A percentile compares a stretch with the other conserved stretches of the same genome.
Conservation (phyloP, 2,329 filamentous ascomycete genomes). For the Zymoseptoria crescenta region DNA sequence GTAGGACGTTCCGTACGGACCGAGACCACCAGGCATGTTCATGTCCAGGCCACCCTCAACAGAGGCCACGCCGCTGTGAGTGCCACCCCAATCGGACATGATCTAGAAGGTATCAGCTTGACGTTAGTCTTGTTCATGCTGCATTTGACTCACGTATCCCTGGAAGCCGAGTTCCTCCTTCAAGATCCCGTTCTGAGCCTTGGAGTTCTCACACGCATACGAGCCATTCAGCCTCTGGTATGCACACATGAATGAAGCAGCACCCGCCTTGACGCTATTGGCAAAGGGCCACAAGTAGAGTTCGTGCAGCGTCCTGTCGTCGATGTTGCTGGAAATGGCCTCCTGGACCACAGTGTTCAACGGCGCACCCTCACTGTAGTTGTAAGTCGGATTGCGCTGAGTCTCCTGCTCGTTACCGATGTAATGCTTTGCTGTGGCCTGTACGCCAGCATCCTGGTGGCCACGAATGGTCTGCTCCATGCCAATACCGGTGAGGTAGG, state of each 20-base stretch:
- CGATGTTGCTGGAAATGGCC: slow-evolving; percentile 47
- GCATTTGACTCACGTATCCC: not conserved
- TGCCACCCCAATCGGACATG: slow-evolving; percentile 45
- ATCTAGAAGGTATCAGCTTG: not conserved
- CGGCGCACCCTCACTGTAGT: not conserved
- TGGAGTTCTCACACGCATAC: slow-evolving; percentile 53
- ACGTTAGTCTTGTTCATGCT: not conserved
- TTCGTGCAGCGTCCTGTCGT: slow-evolving; percentile 50
- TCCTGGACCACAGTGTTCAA: slow-evolving; percentile 1
- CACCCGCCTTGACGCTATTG: slow-evolving; percentile 42
- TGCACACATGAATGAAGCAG: slow-evolving; percentile 48
- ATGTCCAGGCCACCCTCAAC: slow-evolving; percentile 56
- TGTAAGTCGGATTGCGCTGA: slow-evolving; percentile 7
- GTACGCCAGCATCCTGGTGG: slow-evolving; percentile 22
- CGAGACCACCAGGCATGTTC: slow-evolving; percentile 52
- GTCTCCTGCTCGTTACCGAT: slow-evolving; percentile 22
- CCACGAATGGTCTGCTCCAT: slow-evolving; percentile 41
- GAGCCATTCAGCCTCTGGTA: slow-evolving; percentile 55
- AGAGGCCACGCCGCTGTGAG: slow-evolving; percentile 47
- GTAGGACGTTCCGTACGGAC: slow-evolving; percentile 28
- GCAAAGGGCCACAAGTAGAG: slow-evolving; percentile 37
- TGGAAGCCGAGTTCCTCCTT: slow-evolving; percentile 1
- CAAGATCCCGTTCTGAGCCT: slow-evolving; percentile 53
- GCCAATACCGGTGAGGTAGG: slow-evolving; percentile 63
- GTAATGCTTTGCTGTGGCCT: slow-evolving; percentile 30